Percentiles rank a stretch among this genome's conserved stretches.
Conservation (phyloP, 1,284 basidiomycete species). For the Kalmanozyma brasiliensis region DNA sequence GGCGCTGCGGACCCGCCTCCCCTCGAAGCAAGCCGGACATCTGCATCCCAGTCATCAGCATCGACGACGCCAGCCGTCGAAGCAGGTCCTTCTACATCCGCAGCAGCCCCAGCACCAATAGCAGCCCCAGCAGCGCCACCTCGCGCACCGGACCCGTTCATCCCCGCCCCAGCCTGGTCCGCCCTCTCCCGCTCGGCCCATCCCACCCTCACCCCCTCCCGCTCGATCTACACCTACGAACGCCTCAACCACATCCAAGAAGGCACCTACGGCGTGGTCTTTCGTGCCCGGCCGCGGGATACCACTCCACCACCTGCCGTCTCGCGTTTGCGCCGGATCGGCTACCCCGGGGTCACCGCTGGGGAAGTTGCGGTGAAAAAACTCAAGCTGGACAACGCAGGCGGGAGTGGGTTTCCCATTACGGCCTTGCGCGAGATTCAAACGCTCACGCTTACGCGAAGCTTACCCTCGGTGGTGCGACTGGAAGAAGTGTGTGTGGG, state of each 20-base stretch:
- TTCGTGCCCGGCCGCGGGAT: constrained; percentile 76
- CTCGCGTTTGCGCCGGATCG: too few relatives aligned
- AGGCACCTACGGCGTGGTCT: constrained; percentile 97
- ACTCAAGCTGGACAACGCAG: constrained; percentile 87
- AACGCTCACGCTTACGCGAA: too few relatives aligned
- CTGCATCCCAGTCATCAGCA: too few relatives aligned
- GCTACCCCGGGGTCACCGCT: neutral
- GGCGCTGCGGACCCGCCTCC: too few relatives aligned
- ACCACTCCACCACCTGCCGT: neutral
- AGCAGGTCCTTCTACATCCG: too few relatives aligned
- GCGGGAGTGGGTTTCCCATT: constrained; percentile 95
- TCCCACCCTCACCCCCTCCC: constrained; percentile 50
- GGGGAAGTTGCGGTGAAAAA: constrained; percentile 91
- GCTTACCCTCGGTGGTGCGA: too few relatives aligned
- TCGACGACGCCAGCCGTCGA: too few relatives aligned
- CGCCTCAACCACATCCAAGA: constrained; percentile 96
- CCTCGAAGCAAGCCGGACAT: too few relatives aligned
- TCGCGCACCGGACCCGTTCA: constrained; percentile 18
- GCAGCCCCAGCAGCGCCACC: constrained; percentile 10
- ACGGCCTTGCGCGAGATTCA: constrained; percentile 94
- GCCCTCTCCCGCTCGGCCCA: constrained; percentile 34
- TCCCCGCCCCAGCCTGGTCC: constrained; percentile 48
- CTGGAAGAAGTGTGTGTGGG: constrained; percentile 97
- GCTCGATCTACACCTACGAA: constrained; percentile 60
- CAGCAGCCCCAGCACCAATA: neutral